Conservation (phyloP, 495 filamentous ascomycete species). For the Aspergillus diversus region DNA sequence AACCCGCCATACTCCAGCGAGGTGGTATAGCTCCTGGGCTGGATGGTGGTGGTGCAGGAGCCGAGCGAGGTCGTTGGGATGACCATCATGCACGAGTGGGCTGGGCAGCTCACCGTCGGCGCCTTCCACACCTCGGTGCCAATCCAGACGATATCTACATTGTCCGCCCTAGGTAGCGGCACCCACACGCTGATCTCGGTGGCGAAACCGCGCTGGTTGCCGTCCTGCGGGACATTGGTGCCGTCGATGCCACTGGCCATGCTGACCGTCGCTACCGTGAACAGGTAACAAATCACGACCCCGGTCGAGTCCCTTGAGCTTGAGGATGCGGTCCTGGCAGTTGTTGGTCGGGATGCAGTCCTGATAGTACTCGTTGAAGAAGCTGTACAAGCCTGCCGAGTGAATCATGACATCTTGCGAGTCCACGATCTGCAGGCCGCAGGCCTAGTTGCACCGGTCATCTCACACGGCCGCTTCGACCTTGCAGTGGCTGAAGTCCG, state of each 20-base stretch:
- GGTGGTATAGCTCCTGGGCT: constrained; percentile 1
- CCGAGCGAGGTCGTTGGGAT: not conserved
- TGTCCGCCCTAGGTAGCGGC: constrained; percentile 46
- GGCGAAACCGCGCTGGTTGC: not conserved
- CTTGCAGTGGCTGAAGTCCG: constrained; percentile 52
- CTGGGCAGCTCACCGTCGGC: not conserved
- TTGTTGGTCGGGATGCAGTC: constrained; percentile 34
- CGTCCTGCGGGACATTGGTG: not conserved
- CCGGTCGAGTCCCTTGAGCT: constrained; percentile 38
- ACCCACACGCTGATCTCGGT: not conserved
- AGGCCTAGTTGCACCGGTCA: constrained; percentile 55
- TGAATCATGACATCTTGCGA: constrained; percentile 60
- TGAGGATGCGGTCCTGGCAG: constrained; percentile 35
- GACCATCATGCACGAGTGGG: not conserved
- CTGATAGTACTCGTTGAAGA: constrained; percentile 57
- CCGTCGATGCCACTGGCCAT: not conserved
- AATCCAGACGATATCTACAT: constrained; percentile 64
- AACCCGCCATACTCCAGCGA: constrained; percentile 1
- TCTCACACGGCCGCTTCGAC: constrained; percentile 21
- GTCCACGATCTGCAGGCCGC: constrained; percentile 65
- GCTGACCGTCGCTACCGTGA: constrained; percentile 50
- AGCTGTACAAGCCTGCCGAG: constrained; percentile 67
- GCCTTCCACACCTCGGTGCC: not conserved
- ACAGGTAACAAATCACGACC: constrained; percentile 67
- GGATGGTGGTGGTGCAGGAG: constrained; percentile 1